These are phyloP conservation scores for Neurospora sp. DNA, from an alignment of 495 filamentous ascomycete genomes.

Conservation along the genomic window DNA sequence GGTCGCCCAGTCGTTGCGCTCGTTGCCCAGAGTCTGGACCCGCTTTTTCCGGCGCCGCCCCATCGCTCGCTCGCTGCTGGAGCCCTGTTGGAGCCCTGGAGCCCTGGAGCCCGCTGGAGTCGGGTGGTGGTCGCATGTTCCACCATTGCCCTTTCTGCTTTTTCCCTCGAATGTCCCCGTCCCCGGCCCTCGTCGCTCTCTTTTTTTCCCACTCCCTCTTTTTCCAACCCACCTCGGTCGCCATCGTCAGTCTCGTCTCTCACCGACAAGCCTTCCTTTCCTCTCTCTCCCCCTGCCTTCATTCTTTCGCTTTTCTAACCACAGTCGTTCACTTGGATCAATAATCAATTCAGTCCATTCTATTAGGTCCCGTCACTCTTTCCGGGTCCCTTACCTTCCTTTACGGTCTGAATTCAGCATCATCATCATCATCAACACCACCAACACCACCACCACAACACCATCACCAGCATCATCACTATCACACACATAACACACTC, in stretches of 20 bases:
- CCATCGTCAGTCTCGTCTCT: conserved; percentile 20
- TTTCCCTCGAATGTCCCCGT: conserved; percentile 21
- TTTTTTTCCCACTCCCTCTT: conserved; percentile 19
- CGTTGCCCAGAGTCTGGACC: not conserved
- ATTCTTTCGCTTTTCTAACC: conserved; percentile 26
- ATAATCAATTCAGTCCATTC: conserved; percentile 19
- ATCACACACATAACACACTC: not conserved
- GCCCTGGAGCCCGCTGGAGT: conserved; percentile 2
- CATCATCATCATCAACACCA: not conserved
- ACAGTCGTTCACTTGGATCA: conserved; percentile 32
- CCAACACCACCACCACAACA: conserved; percentile 1
- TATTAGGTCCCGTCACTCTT: conserved; percentile 27
- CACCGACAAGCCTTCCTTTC: conserved; percentile 20
- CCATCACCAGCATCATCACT: not conserved
- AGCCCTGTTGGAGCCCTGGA: not conserved
- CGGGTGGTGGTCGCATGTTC: conserved; percentile 10
- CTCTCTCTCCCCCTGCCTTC: conserved; percentile 19
- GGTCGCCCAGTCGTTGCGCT: not conserved
- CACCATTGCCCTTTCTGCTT: conserved; percentile 18
- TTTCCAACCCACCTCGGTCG: conserved; percentile 25
- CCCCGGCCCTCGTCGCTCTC: conserved; percentile 23
- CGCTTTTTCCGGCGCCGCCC: not conserved
- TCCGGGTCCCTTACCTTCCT: conserved; percentile 26
- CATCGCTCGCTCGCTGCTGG: not conserved
- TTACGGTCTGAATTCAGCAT: conserved; percentile 9